phyloP scores from a whole-genome alignment of 352 stramenopile genomes.

The Pythium phragmitis region DNA sequence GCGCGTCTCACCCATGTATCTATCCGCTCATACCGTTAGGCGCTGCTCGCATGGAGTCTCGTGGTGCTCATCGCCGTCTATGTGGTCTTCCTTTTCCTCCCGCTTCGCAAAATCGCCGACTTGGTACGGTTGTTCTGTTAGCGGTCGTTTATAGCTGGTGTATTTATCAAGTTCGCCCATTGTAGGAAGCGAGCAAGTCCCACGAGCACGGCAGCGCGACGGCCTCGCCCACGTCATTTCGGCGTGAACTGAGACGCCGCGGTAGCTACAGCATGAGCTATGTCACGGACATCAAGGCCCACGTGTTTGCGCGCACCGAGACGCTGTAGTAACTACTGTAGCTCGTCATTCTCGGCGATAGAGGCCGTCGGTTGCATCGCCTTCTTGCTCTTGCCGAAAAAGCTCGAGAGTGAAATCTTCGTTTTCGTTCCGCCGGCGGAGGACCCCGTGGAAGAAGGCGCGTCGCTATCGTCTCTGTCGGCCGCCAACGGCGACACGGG shows the following conservation, averaged over 20 bases:
- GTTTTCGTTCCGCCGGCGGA: constrained; percentile 7
- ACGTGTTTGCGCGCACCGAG: constrained; percentile 73
- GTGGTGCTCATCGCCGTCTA: constrained; percentile 57
- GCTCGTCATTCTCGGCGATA: constrained; percentile 1
- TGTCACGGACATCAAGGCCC: constrained; percentile 85
- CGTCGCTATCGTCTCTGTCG: constrained; percentile 20
- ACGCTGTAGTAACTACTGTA: constrained; percentile 5
- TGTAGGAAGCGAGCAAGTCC: constrained; percentile 31
- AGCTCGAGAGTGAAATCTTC: constrained; percentile 8
- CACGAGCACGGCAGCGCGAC: constrained; percentile 10
- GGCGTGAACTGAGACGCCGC: constrained; percentile 71
- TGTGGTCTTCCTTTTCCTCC: constrained; percentile 42
- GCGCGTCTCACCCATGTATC: background rate
- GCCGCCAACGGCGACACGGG: background rate
- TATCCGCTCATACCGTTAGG: background rate
- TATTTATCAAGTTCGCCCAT: background rate
- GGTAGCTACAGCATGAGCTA: constrained; percentile 89
- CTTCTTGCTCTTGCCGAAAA: constrained; percentile 20
- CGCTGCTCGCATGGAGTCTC: constrained; percentile 41
- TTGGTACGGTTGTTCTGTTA: constrained; percentile 24
- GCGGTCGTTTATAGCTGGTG: background rate
- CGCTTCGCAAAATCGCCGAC: constrained; percentile 48
- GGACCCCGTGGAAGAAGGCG: background rate
- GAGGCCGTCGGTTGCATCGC: background rate
- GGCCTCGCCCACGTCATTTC: constrained; percentile 62